Evolutionary conservation across 257 asterid genomes (phyloP), one percentile per base, ranked within the genome.

Genomic region (Ballota nigra): DNA sequence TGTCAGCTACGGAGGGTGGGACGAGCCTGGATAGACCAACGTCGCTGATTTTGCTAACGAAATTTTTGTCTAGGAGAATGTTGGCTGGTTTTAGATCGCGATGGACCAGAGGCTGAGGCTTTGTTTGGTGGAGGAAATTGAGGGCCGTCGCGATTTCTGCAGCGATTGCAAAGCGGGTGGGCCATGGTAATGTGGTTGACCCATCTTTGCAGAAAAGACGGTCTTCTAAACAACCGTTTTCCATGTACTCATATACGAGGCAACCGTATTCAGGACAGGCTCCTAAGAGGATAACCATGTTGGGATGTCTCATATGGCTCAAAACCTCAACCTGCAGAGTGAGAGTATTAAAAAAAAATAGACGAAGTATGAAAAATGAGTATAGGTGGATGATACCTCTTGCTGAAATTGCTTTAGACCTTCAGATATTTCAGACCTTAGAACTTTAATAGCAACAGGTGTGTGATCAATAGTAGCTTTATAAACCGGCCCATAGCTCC

Each of bases 401-500:
- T 78, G 83, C n/a, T 86, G 85, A 74, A 94, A 94, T 71, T 94
- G 97, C 71, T 68, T 75, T 4, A 85, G 79, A 36, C 96, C 97
- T 74, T 94, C 91, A 15, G 96, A 67, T 53, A 82, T 76, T 18
- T 91, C 85, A 0, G 96, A 77, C 72, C 85, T 75, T 5, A 94
- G 78, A 77, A 88, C 87, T 84, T 94, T 94, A 69, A 91, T 82
- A 52, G 98, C 98, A 33, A 91, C 96, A 4, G 85, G 55, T 0
- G 96, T 94, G 83, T 91, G 95, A 78, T 89, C 97, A 36, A 91
- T 80, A 22, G 13, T 66, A 28, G 83, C 97, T 80, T 73, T 85
- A 65, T 75, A 91, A 41, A 91, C 96, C 1, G 92, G 89, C 36
- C 98, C 97, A 58, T 94, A 94, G 12, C 96, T 91, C 15, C 98